These are phyloP conservation scores for Botryotinia globosa DNA, from an alignment of 2,329 filamentous ascomycete genomes.

Conservation along the genomic window DNA sequence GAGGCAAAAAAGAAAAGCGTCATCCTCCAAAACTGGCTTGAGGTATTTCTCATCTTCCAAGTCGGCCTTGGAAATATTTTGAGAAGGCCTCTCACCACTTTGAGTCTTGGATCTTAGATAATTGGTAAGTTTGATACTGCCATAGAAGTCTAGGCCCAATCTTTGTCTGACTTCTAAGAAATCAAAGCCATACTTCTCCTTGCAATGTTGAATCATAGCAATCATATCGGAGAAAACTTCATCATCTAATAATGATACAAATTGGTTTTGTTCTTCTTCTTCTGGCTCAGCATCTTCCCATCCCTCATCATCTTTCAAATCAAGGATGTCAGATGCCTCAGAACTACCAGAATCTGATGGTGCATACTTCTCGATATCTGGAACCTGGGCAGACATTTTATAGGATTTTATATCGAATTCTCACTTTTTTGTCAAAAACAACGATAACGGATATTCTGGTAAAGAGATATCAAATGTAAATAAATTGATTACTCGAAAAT, in stretches of 20 bases:
- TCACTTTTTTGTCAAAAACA: neutral
- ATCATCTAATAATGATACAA: conserved; percentile 68
- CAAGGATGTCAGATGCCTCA: conserved; percentile 43
- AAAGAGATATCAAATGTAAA: neutral
- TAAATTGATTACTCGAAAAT: neutral
- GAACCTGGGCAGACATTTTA: conserved; percentile 28
- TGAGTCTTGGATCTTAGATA: conserved; percentile 53
- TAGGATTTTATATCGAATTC: neutral
- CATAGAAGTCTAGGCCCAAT: conserved; percentile 67
- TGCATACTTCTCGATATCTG: conserved; percentile 25
- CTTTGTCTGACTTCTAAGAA: conserved; percentile 57
- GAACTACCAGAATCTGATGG: conserved; percentile 41
- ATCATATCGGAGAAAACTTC: conserved; percentile 61
- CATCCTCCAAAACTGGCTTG: conserved; percentile 82
- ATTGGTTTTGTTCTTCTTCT: conserved; percentile 53
- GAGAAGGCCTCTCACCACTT: conserved; percentile 42
- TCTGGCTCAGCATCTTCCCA: conserved; percentile 63
- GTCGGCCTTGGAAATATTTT: conserved; percentile 55
- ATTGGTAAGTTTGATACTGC: conserved; percentile 72
- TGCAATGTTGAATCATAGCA: conserved; percentile 68
- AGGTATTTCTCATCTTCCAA: conserved; percentile 80
- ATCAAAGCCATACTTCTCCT: conserved; percentile 64
- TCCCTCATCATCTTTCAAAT: conserved; percentile 46
- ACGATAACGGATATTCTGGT: neutral
- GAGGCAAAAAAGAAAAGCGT: conserved; percentile 81